Base-by-base conservation (phyloP, 371 early-diverging fungal genomes). In the Circinella minor region DNA sequence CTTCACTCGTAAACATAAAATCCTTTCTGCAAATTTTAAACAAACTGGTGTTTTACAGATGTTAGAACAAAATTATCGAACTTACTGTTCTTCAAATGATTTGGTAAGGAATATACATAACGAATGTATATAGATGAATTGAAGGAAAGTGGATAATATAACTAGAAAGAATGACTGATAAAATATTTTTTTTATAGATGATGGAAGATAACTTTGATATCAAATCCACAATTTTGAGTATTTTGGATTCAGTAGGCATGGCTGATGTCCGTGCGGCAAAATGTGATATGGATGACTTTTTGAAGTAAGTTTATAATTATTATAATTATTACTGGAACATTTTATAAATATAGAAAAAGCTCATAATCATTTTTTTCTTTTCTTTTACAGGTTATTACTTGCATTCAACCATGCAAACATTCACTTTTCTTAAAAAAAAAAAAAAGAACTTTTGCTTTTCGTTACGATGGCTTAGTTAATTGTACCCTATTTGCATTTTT, bases 1-100 rank as follows among this genome's bases (percentile, higher is more conserved):
- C 57, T 99, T 99, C 80, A 88, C 89, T 14, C 86, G 99, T 77
- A 99, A 99, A 83, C 97, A 99, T 88, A 99, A 99, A 88, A 97
- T 96, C 0, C 80, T 99, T 61, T 81, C 90, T 4, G 94, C 96
- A 36, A 97, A 92, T 73, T 98, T 99, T 82, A 97, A 96, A 80
- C 92, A 93, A 36, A 86, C 90, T 4, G 83, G 92, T 4, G 91
- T 97, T 7, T 74, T 96, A 78, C 91, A 92, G 61, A 93, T 96
- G 91, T 77, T 96, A 20, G 95, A 95, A 79, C 90, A 93, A 67
- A 98, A 98, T 81, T 98, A 98, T 89, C 93, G 93, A 80, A 98
- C 98, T 0, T 93, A 80, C 69, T 93, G 94, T 68, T 90, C 97
- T 6, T 72, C 93, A 39, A 89, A 92, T 71, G 92, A 91, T 43